These are phyloP conservation scores for Boletus rex-veris DNA, from an alignment of 768 basidiomycete genomes.

Conservation along the genomic window DNA sequence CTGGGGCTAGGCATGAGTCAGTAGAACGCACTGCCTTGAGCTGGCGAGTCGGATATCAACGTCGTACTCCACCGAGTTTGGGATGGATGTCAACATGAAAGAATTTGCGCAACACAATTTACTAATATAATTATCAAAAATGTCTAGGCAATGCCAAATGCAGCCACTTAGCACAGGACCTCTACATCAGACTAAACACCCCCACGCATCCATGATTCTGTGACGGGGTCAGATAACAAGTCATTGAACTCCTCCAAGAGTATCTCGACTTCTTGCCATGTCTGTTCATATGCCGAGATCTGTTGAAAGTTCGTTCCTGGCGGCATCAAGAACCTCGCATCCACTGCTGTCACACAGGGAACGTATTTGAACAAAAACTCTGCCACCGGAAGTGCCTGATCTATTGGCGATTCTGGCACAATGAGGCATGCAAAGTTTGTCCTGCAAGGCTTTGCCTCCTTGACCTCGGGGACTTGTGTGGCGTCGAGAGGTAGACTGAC, in stretches of 20 bases:
- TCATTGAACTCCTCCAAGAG: background rate
- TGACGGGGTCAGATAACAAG: no score
- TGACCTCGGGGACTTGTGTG: conserved; percentile 3
- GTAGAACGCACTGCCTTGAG: no score
- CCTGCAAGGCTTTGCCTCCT: background rate
- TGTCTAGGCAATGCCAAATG: no score
- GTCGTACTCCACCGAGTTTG: no score
- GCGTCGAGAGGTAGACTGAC: conserved; percentile 12
- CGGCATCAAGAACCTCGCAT: background rate
- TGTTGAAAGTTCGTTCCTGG: background rate
- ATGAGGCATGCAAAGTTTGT: background rate
- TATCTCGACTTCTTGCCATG: background rate
- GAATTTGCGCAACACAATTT: no score
- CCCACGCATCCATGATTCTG: no score
- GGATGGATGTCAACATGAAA: no score
- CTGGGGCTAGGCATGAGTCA: no score
- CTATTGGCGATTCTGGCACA: conserved; percentile 11
- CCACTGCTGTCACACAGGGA: background rate
- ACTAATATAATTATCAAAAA: no score
- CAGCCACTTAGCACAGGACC: no score
- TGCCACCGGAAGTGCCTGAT: conserved; percentile 7
- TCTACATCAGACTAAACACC: no score
- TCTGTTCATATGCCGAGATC: background rate
- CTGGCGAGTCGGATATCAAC: no score
- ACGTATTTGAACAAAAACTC: conserved; percentile 7